A percentile compares a stretch with the other conserved stretches of the same genome.
Conservation (phyloP, 495 filamentous ascomycete genomes). For the Thozetella sp. region DNA sequence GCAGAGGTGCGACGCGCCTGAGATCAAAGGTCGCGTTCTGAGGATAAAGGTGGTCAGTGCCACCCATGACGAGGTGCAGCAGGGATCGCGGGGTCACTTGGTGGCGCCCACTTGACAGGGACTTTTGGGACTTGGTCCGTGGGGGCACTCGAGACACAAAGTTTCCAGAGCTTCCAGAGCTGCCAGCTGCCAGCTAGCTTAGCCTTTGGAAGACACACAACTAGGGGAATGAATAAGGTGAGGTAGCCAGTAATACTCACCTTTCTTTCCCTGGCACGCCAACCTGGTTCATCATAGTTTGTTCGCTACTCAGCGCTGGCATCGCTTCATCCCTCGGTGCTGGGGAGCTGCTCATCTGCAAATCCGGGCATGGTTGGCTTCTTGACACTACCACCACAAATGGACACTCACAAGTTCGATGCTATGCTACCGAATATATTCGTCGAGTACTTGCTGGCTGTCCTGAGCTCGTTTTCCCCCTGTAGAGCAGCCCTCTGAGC, state of each 20-base stretch:
- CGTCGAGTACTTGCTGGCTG: slow-evolving; percentile 20
- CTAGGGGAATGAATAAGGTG: no score
- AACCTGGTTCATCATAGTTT: neutral
- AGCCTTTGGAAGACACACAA: no score
- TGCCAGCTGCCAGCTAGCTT: no score
- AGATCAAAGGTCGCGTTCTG: slow-evolving; percentile 1
- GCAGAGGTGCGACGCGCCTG: slow-evolving; percentile 20
- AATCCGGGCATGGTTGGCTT: slow-evolving; percentile 11
- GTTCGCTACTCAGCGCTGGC: slow-evolving; percentile 4
- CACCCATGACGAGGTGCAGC: slow-evolving; percentile 16
- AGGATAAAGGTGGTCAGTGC: slow-evolving; percentile 20
- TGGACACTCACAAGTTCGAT: slow-evolving; percentile 21
- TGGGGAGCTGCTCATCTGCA: slow-evolving; percentile 29
- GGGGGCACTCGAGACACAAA: slow-evolving; percentile 11
- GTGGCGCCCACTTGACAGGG: neutral
- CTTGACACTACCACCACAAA: neutral
- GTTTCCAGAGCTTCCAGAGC: no score
- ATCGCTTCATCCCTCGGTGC: slow-evolving; percentile 5
- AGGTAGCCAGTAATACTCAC: slow-evolving; percentile 1
- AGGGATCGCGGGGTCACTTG: slow-evolving; percentile 4
- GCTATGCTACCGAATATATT: slow-evolving; percentile 18
- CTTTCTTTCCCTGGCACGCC: neutral
- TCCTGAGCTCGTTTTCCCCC: slow-evolving; percentile 24
- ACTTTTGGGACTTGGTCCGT: neutral
- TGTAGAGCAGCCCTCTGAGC: slow-evolving; percentile 9